Evolutionary conservation across 306 rosid species (phyloP).

Genomic region (Lotus japonicus): DNA sequence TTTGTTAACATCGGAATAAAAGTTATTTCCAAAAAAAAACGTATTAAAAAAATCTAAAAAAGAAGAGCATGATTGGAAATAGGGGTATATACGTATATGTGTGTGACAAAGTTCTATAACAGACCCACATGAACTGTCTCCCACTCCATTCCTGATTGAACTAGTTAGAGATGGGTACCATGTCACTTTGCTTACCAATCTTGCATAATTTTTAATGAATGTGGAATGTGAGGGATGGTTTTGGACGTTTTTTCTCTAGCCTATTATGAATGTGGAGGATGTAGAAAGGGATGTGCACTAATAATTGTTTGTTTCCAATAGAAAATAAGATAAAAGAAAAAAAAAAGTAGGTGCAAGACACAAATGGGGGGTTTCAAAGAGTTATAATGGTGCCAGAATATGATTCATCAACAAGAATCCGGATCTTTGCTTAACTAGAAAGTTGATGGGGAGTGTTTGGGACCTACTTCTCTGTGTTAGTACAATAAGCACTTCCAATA

Average conservation of each 20-base stretch:
- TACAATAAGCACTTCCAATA: slow-evolving; percentile 51
- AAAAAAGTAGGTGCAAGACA: slow-evolving; percentile 62
- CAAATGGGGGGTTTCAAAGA: slow-evolving; percentile 57
- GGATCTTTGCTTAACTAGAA: slow-evolving; percentile 82
- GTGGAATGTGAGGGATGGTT: slow-evolving; percentile 19
- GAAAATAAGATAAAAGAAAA: slow-evolving; percentile 21
- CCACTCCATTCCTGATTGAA: slow-evolving; percentile 54
- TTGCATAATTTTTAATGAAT: slow-evolving; percentile 33
- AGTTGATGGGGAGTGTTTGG: slow-evolving; percentile 71
- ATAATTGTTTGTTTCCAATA: slow-evolving; percentile 35
- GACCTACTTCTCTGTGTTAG: slow-evolving; percentile 47
- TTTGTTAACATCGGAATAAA: no score
- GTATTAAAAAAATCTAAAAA: not conserved
- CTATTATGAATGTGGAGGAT: slow-evolving; percentile 30
- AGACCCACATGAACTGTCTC: slow-evolving; percentile 84
- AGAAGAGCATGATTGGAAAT: slow-evolving; percentile 37
- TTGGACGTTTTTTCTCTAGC: slow-evolving; percentile 30
- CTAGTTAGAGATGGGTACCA: slow-evolving; percentile 54
- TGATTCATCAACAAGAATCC: slow-evolving; percentile 83
- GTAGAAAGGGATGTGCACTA: slow-evolving; percentile 58
- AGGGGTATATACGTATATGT: slow-evolving; percentile 13
- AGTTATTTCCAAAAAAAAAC: slow-evolving; percentile 18
- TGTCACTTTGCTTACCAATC: slow-evolving; percentile 54
- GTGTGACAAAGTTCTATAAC: slow-evolving; percentile 24
- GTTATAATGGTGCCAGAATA: slow-evolving; percentile 75